Evolutionary conservation across 768 basidiomycete genomes (phyloP), one percentile per base, ranked within the genome.

Genomic region (Phlebiopsis gigantea): DNA sequence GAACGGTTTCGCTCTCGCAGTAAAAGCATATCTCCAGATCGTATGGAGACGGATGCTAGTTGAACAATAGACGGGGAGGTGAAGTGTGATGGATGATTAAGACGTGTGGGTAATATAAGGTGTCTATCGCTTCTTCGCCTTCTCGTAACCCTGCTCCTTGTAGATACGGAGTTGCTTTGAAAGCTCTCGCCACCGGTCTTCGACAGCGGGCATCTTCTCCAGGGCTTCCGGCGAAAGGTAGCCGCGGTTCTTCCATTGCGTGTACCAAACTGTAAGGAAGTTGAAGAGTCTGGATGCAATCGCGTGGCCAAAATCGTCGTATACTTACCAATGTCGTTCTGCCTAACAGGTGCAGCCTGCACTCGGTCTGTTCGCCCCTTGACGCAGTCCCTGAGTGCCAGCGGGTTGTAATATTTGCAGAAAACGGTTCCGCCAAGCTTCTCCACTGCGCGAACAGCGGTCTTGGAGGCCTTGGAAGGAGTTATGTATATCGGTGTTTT

Each of bases 371-470:
- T 81, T 28, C 83, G 79, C 4, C 84, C 85, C 62, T 88, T 83
- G 60, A 92, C 70, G 59, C 83, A 87, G 63, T 93, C 90, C 34
- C 84, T 81, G 47, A 98, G 79, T 0, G 90, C 86, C 30, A 97
- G 79, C 19, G 80, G 71, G 71, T 98, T 98, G 74, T 96, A 93
- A 70, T 90, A 96, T 66, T 91, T 88, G 74, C 93, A 94, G 46
- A 88, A 83, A 31, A 98, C 83, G 47, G 82, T 81, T 24, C 96
- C 96, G 22, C 94, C 93, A 9, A 75, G 78, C 17, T 75, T 75
- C 68, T 98, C 92, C 54, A 99, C 84, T 0, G 93, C 90, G 52
- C 79, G 68, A 56, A 98, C 91, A 9, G 97, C 95, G 47, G 82
- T 82, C 68, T 89, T 83, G 22, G 93, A 94, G 8, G 91, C 96